A percentile compares a stretch with the other conserved stretches of the same genome.
Conservation (phyloP, 148 eudicot species). For the Fagopyrum esculentum region DNA sequence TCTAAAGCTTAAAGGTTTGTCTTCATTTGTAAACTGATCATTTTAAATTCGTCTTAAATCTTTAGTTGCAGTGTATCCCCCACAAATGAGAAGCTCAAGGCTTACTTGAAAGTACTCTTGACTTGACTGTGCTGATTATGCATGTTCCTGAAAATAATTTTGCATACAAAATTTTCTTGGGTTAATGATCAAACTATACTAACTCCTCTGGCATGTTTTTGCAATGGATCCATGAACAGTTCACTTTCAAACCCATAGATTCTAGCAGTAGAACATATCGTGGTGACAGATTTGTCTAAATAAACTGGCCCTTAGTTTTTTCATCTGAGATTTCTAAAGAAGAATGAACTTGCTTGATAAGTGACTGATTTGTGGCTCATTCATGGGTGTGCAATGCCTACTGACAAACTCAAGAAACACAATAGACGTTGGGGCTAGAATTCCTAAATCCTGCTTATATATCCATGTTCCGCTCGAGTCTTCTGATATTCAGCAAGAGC, state of each 20-base stretch:
- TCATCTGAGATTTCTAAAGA: neutral
- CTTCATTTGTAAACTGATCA: neutral
- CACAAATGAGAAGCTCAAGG: neutral
- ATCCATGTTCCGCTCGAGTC: constrained; percentile 60
- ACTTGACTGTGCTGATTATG: neutral
- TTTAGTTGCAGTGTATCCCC: neutral
- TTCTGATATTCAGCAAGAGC: constrained; percentile 37
- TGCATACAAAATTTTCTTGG: neutral
- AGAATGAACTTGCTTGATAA: neutral
- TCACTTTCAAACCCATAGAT: neutral
- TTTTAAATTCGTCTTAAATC: neutral
- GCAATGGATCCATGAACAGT: neutral
- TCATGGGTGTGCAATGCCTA: constrained; percentile 6
- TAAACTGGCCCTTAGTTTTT: neutral
- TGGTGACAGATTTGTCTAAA: neutral
- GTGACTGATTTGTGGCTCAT: neutral
- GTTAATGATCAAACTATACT: neutral
- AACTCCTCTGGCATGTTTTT: neutral
- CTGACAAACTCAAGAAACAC: constrained; percentile 19
- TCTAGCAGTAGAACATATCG: neutral
- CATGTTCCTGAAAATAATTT: neutral
- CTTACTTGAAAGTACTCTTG: neutral
- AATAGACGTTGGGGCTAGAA: constrained; percentile 69
- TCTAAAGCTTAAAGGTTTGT: constrained; percentile 57
- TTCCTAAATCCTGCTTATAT: constrained; percentile 58